phyloP scores from a whole-genome alignment of 164 flowering plant species.

The Dillenia turbinata region DNA sequence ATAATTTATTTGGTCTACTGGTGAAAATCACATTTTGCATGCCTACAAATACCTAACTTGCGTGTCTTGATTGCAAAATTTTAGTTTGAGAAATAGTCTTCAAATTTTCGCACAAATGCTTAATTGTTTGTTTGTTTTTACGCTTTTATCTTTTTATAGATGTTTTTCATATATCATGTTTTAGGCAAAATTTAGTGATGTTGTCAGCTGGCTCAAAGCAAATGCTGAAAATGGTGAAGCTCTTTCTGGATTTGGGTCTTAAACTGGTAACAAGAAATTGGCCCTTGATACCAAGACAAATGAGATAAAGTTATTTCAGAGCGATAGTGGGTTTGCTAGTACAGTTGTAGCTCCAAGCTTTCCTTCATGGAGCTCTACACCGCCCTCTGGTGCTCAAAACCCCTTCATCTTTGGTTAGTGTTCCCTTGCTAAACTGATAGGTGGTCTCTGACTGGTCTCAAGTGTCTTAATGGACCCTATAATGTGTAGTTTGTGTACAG shows the following conservation, averaged over 20 bases:
- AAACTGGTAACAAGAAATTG: constrained; percentile 28
- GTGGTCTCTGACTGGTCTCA: too few relatives aligned
- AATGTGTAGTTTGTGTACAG: too few relatives aligned
- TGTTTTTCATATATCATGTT: constrained; percentile 6
- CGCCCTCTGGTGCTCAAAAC: constrained; percentile 26
- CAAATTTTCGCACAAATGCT: too few relatives aligned
- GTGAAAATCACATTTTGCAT: too few relatives aligned
- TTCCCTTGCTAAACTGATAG: neutral
- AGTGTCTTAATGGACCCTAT: too few relatives aligned
- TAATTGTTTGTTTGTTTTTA: too few relatives aligned
- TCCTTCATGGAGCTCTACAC: constrained; percentile 45
- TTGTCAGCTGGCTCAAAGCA: constrained; percentile 82
- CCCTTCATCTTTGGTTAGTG: constrained; percentile 53
- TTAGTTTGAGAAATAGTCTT: too few relatives aligned
- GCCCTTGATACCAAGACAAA: constrained; percentile 32
- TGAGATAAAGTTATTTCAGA: constrained; percentile 25
- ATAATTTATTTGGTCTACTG: too few relatives aligned
- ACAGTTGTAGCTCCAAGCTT: constrained; percentile 28
- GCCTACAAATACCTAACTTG: too few relatives aligned
- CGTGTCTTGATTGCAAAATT: too few relatives aligned
- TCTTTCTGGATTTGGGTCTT: constrained; percentile 18
- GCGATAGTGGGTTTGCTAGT: constrained; percentile 26
- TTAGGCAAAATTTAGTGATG: constrained; percentile 86
- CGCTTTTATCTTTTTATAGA: too few relatives aligned
- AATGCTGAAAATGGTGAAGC: constrained; percentile 50